These are phyloP conservation scores for Keithomyces neogunnii DNA, from an alignment of 2,329 filamentous ascomycete genomes.

Conservation along the genomic window DNA sequence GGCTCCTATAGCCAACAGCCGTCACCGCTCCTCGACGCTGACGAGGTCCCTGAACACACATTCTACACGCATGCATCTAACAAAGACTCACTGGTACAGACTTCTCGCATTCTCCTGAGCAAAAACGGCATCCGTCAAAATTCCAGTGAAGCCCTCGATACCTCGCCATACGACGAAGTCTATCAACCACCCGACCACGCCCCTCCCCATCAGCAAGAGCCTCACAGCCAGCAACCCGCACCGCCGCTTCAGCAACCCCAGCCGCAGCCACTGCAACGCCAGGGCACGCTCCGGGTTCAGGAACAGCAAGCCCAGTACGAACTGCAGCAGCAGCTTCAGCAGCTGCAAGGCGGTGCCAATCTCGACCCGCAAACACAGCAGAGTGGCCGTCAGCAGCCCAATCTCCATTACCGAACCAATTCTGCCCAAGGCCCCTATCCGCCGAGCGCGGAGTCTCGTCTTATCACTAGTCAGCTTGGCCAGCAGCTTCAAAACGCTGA, in stretches of 20 bases:
- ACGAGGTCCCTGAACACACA: constrained; percentile 29
- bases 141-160: constrained; percentile 32
- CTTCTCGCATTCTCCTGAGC: constrained; percentile 23
- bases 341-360: constrained; percentile 22
- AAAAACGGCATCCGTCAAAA: constrained; percentile 40
- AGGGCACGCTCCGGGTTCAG: constrained; percentile 15
- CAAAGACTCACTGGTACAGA: constrained; percentile 30
- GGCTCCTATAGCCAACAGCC: constrained; percentile 10
- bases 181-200: constrained; percentile 24
- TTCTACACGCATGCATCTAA: constrained; percentile 30
- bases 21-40: constrained; percentile 37
- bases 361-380: constrained; percentile 21
- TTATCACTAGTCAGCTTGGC: constrained; percentile 26
- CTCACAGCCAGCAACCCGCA: constrained; percentile 15
- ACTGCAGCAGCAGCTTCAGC: constrained; percentile 11
- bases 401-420: constrained; percentile 10
- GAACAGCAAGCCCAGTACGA: constrained; percentile 24
- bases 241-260: constrained; percentile 14
- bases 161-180: constrained; percentile 37
- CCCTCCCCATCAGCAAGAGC: constrained; percentile 23
- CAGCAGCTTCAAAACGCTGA: constrained; percentile 41
- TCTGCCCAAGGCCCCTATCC: constrained; percentile 20
- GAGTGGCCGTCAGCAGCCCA: constrained; percentile 12
- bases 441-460: constrained; percentile 26
- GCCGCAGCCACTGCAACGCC: constrained; percentile 17